phyloP scores from a whole-genome alignment of 164 flowering plant species.

The Nymphaea thermarum region DNA sequence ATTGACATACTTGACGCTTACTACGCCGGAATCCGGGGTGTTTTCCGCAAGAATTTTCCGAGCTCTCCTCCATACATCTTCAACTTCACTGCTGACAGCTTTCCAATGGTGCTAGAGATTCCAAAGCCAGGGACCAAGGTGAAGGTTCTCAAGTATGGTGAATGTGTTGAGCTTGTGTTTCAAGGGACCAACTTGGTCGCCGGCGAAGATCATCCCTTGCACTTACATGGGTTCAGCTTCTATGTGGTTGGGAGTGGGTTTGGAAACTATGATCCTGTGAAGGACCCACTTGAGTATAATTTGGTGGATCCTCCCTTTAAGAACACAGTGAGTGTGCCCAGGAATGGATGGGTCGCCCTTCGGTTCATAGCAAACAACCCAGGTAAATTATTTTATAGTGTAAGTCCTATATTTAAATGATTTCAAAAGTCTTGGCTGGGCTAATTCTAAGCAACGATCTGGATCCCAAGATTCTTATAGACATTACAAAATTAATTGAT shows the following conservation, averaged over 20 bases:
- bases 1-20: slow-evolving; percentile 38
- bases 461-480: no score
- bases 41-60: slow-evolving; percentile 27
- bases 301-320: slow-evolving; percentile 42
- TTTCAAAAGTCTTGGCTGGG: not conserved
- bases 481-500: no score
- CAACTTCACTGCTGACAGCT: slow-evolving; percentile 24
- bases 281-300: slow-evolving; percentile 38
- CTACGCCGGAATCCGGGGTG: slow-evolving; percentile 20
- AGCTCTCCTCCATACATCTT: slow-evolving; percentile 20
- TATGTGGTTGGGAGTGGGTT: slow-evolving; percentile 51
- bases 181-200: slow-evolving; percentile 36
- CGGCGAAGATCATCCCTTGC: slow-evolving; percentile 37
- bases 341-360: slow-evolving; percentile 40
- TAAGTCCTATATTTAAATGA: not conserved
- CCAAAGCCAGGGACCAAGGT: slow-evolving; percentile 30
- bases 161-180: slow-evolving; percentile 30
- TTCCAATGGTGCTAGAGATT: slow-evolving; percentile 8
- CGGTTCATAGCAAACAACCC: slow-evolving; percentile 51
- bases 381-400: slow-evolving; percentile 17
- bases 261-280: slow-evolving; percentile 34
- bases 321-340: slow-evolving; percentile 40
- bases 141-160: slow-evolving; percentile 18
- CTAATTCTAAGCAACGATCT: not conserved
- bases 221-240: slow-evolving; percentile 51